A percentile compares a stretch with the other conserved stretches of the same genome.
These are phyloP conservation scores for Phoma sp. DNA, from an alignment of 2,329 filamentous ascomycete species.

Conservation along the genomic window DNA sequence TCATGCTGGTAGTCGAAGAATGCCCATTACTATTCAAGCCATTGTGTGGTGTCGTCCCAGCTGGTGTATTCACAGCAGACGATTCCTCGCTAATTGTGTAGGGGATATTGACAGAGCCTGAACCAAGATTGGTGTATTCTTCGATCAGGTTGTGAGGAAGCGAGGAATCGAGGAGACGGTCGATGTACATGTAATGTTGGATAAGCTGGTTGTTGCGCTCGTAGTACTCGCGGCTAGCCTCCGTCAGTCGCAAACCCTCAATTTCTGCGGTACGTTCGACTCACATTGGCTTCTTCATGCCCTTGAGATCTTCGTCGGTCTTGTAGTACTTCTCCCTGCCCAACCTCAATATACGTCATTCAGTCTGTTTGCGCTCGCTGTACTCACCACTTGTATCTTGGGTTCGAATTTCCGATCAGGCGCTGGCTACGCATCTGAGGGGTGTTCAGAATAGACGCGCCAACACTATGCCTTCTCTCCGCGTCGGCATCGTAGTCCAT, in stretches of 20 bases:
- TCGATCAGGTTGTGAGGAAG: slow-evolving; percentile 91
- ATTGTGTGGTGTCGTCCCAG: slow-evolving; percentile 24
- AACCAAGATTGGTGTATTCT: slow-evolving; percentile 75
- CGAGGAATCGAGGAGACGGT: slow-evolving; percentile 86
- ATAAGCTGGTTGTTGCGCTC: slow-evolving; percentile 87
- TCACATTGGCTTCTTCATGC: slow-evolving; percentile 73
- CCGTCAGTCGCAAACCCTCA: slow-evolving; percentile 8
- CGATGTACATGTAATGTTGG: slow-evolving; percentile 92
- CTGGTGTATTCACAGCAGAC: slow-evolving; percentile 28
- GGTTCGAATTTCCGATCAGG: slow-evolving; percentile 87
- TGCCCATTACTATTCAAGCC: slow-evolving; percentile 20
- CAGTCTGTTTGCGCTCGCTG: background rate
- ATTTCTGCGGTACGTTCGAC: slow-evolving; percentile 18
- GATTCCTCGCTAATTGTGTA: slow-evolving; percentile 77
- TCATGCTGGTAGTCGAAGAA: slow-evolving; percentile 23
- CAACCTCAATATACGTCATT: background rate
- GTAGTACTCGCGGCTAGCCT: slow-evolving; percentile 75
- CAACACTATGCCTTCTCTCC: slow-evolving; percentile 51
- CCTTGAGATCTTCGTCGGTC: slow-evolving; percentile 72
- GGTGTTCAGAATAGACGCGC: slow-evolving; percentile 53
- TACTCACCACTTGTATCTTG: slow-evolving; percentile 74
- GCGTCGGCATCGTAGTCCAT: slow-evolving; percentile 44
- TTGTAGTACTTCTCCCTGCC: slow-evolving; percentile 79
- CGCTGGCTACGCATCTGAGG: slow-evolving; percentile 81
- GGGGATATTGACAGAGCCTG: slow-evolving; percentile 67